Conservation (phyloP, 225 moss, liverwort and hornwort genomes). For the Polytrichum commune region DNA sequence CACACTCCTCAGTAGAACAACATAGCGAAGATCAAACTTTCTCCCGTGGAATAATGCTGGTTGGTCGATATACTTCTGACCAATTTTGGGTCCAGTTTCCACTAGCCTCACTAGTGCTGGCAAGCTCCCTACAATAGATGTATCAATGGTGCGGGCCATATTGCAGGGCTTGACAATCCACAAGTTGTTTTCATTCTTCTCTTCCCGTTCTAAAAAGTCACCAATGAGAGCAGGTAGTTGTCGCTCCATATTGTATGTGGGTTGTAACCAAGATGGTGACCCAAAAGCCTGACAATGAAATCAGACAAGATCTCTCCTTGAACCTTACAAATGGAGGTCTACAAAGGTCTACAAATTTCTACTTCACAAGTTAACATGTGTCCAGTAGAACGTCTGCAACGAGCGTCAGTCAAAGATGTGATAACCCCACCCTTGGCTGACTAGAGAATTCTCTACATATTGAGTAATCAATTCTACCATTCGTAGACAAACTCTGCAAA, state of each 20-base stretch:
- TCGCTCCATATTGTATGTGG: slow-evolving; percentile 88
- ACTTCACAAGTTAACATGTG: no score
- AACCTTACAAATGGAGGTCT: no score
- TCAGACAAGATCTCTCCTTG: no score
- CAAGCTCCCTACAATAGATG: slow-evolving; percentile 74
- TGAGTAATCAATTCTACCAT: no score
- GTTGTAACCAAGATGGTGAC: slow-evolving; percentile 68
- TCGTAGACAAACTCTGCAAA: no score
- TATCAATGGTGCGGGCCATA: slow-evolving; percentile 98
- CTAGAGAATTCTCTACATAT: no score
- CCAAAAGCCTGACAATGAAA: slow-evolving; percentile 65
- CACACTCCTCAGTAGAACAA: slow-evolving; percentile 82
- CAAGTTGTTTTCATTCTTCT: slow-evolving; percentile 57
- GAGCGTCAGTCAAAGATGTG: no score
- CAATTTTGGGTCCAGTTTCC: slow-evolving; percentile 96
- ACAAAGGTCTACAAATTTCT: no score
- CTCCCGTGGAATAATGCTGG: slow-evolving; percentile 83
- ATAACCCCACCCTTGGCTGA: no score
- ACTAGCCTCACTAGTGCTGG: slow-evolving; percentile 84
- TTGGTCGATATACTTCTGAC: slow-evolving; percentile 86
- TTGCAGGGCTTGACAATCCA: slow-evolving; percentile 99
- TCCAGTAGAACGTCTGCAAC: no score
- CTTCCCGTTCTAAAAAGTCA: slow-evolving; percentile 72
- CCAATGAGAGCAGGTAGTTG: slow-evolving; percentile 74
- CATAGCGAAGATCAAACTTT: slow-evolving; percentile 94